Base-by-base conservation (phyloP, 129 eudicot species). In the Centrapalus pauciflorus region DNA sequence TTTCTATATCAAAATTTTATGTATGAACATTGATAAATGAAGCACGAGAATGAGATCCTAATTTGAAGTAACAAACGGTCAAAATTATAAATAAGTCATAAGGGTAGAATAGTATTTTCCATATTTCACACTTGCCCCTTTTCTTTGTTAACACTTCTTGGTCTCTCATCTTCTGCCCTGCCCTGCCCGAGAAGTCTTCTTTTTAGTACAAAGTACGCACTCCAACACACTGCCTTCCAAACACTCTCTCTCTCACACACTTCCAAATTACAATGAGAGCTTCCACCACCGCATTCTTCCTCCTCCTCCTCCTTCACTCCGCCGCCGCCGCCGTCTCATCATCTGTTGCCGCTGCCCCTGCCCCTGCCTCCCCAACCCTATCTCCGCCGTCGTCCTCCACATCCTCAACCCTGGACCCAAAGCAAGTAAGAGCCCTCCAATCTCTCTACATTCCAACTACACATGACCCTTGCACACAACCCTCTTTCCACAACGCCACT, bases 401-500 rank as follows among this genome's bases (percentile, higher is more conserved):
- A 54, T 28, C 62, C 62, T 25, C 64, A 35, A 60, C 66, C 25
- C 74, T 69, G n/a, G 74, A 69, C 66, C 74, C 74, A 54, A 69
- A 55, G 32, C 74, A 69, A 55, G 5, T 69, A 17, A 9, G 33
- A 55, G 74, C 74, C 28, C 64, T 69, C 52, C 65, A 55, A 56
- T 55, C 64, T 3, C 43, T 69, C 37, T 69, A 69, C 74, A 69
- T 69, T 21, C 74, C 74, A 69, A 69, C 74, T 38, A 55, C 85
- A 50, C 87, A 76, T 50, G 80, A 85, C 85, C 90, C 94, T 10
- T 89, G 96, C 59, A 64, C 85, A 19, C 65, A 41, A 13, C 76
- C 82, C 28, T 27, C 71, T 41, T 79, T 74, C 69, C 78, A 62
- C 82, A 57, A 82, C 62, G 64, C 87, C 96, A 73, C 87, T 81